phyloP scores from a whole-genome alignment of 176 grass and related monocot species.

The Ensete ventricosum region DNA sequence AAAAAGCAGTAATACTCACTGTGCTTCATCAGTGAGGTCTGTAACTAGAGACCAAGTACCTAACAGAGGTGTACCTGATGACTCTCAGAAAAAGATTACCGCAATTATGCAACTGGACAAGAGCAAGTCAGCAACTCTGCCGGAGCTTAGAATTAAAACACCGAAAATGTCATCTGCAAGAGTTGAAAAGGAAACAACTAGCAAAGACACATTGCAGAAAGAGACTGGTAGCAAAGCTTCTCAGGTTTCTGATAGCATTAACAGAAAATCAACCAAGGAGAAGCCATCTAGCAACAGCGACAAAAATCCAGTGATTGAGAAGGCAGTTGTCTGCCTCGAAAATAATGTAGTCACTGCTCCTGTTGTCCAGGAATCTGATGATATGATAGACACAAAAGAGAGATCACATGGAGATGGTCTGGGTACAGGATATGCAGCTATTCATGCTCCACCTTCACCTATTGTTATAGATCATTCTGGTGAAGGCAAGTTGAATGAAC shows the following conservation, averaged over 20 bases:
- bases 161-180: constrained; percentile 13
- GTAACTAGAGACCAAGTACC: constrained; percentile 23
- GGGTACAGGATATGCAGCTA: constrained; percentile 31
- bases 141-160: constrained; percentile 45
- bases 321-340: constrained; percentile 57
- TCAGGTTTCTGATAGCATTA: constrained; percentile 19
- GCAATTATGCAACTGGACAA: constrained; percentile 54
- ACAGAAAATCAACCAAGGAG: constrained; percentile 24
- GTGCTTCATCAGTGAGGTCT: constrained; percentile 19
- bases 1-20: constrained; percentile 33
- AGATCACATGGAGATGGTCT: constrained; percentile 23
- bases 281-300: constrained; percentile 29
- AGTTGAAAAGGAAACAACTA: constrained; percentile 19
- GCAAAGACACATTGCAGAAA: constrained; percentile 29
- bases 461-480: constrained; percentile 22
- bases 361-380: constrained; percentile 20
- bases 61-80: constrained; percentile 36
- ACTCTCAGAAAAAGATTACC: constrained; percentile 61
- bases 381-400: constrained; percentile 15
- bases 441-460: constrained; percentile 53
- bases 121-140: constrained; percentile 71
- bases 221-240: constrained; percentile 21
- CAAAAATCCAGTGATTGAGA: constrained; percentile 48
- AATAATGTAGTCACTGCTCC: constrained; percentile 31
- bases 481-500: constrained; percentile 21